A percentile compares a stretch with the other conserved stretches of the same genome.
These are phyloP conservation scores for Selaginella moellendorffii DNA, from an alignment of 75 land plant species.

Conservation along the genomic window DNA sequence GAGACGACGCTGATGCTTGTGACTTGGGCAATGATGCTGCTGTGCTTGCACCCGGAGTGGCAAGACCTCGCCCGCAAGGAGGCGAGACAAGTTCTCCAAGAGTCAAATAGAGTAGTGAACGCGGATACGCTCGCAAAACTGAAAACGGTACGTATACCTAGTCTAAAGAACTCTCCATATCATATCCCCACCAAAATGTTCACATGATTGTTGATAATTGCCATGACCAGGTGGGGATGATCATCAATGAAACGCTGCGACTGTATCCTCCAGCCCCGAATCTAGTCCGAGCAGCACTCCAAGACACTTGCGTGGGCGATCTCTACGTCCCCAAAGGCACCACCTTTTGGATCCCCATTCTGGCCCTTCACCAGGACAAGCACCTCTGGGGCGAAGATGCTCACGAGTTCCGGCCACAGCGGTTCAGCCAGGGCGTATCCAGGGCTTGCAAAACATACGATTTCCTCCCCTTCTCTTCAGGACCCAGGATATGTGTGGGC, in stretches of 20 bases:
- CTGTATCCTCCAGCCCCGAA: conserved; percentile 5
- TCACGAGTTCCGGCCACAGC: conserved; percentile 53
- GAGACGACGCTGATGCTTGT: conserved; percentile 17
- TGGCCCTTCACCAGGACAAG: conserved; percentile 28
- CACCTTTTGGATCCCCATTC: background rate
- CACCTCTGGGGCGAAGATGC: conserved; percentile 73
- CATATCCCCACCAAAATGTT: background rate
- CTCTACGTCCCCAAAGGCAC: background rate
- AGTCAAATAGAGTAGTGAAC: conserved; percentile 11
- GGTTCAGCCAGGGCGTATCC: conserved; percentile 9
- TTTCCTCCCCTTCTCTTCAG: conserved; percentile 59
- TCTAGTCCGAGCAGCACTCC: background rate
- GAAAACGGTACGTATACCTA: conserved; percentile 26
- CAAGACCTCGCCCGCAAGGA: background rate
- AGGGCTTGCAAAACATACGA: background rate
- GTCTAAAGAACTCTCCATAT: background rate
- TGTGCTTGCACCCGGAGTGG: background rate
- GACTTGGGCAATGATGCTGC: background rate
- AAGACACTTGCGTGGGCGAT: background rate
- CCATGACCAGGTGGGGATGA: conserved; percentile 1
- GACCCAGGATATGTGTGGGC: conserved; percentile 65
- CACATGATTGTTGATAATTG: background rate
- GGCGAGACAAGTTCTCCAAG: background rate
- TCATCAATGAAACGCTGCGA: background rate
- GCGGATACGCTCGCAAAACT: conserved; percentile 23